Percentiles rank a stretch among this genome's conserved stretches.
phyloP scores from a whole-genome alignment of 345 rosid genomes.

The Carallia pectinifolia region DNA sequence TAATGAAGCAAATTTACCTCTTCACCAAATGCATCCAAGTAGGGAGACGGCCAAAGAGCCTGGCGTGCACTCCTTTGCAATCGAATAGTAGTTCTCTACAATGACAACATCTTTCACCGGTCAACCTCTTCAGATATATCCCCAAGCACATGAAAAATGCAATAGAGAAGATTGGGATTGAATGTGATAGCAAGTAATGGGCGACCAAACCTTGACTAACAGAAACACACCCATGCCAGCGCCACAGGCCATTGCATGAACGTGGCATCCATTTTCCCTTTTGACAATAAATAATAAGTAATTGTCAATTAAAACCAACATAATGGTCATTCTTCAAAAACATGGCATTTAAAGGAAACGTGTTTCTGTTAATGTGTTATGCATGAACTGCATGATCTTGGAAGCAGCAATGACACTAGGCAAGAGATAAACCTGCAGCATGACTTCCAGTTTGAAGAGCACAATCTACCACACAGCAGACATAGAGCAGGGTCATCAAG shows the following conservation, averaged over 20 bases:
- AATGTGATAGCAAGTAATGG: conserved; percentile 10
- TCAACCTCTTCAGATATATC: conserved; percentile 10
- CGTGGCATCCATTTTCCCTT: conserved; percentile 64
- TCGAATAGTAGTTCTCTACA: conserved; percentile 74
- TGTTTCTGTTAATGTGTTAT: neutral
- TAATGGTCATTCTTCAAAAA: neutral
- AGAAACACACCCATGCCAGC: conserved; percentile 86
- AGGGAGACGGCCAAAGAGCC: conserved; percentile 92
- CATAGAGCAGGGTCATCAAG: conserved; percentile 77
- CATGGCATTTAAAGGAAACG: conserved; percentile 7
- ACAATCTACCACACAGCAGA: conserved; percentile 84
- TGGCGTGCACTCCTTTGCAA: conserved; percentile 78
- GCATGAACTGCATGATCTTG: neutral
- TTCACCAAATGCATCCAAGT: conserved; percentile 93
- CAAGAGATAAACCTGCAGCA: conserved; percentile 75
- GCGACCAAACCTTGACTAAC: conserved; percentile 59
- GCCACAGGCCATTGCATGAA: conserved; percentile 75
- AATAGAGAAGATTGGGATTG: conserved; percentile 4
- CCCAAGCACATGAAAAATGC: conserved; percentile 1
- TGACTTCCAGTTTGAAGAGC: conserved; percentile 64
- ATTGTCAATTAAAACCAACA: neutral
- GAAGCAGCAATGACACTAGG: conserved; percentile 1
- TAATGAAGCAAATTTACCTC: conserved; percentile 50
- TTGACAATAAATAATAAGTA: conserved; percentile 3
- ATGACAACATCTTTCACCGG: conserved; percentile 11